These are phyloP conservation scores for Verticillium dahliae DNA, from an alignment of 2,329 filamentous ascomycete genomes.

Conservation along the genomic window DNA sequence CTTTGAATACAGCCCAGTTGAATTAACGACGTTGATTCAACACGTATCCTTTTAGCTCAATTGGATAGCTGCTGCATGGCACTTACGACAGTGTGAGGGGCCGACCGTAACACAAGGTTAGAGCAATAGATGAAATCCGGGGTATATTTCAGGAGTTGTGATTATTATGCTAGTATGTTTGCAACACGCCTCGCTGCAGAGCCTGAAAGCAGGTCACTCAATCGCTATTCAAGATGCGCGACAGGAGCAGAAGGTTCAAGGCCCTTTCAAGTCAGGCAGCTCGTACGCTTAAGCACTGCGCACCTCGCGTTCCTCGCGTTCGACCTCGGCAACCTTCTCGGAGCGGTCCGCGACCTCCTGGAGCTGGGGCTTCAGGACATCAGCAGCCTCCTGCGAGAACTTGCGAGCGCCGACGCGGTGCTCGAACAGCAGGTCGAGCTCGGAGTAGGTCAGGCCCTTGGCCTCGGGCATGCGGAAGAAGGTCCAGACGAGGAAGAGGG, in stretches of 20 bases:
- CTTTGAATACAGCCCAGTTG: too few relatives aligned
- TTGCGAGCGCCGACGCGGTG: slow-evolving; percentile 28
- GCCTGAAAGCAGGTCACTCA: background rate
- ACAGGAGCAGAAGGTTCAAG: background rate
- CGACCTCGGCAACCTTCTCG: slow-evolving; percentile 7
- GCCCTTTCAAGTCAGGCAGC: background rate
- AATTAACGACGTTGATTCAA: too few relatives aligned
- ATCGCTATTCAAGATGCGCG: background rate
- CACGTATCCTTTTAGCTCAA: too few relatives aligned
- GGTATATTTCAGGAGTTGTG: background rate
- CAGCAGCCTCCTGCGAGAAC: slow-evolving; percentile 18
- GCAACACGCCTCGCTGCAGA: background rate
- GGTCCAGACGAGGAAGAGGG: slow-evolving; percentile 41
- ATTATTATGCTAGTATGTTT: background rate
- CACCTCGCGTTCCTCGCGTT: background rate
- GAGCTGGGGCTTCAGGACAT: slow-evolving; percentile 8
- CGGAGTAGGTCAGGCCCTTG: slow-evolving; percentile 35
- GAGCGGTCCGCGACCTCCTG: slow-evolving; percentile 11
- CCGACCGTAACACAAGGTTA: too few relatives aligned
- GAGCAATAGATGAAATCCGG: too few relatives aligned
- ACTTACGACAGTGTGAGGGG: too few relatives aligned
- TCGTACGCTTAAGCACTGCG: background rate
- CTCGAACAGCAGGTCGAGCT: slow-evolving; percentile 36
- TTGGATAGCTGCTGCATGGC: too few relatives aligned
- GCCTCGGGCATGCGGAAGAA: slow-evolving; percentile 48